phyloP scores from a whole-genome alignment of 164 flowering plant species.

The Brasenia schreberi region DNA sequence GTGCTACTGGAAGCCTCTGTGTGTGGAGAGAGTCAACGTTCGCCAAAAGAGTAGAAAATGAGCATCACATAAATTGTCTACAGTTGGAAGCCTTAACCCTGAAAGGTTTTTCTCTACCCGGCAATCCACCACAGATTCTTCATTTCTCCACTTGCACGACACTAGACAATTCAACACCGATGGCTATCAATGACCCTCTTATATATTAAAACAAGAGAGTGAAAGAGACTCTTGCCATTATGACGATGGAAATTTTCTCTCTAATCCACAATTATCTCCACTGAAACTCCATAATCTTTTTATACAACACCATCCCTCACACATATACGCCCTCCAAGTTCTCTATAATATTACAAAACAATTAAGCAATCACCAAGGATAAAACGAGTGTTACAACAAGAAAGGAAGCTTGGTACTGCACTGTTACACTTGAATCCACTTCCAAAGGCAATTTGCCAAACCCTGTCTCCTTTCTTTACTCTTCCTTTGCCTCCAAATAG shows the following conservation, averaged over 20 bases:
- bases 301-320: background rate
- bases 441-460: conserved; percentile 13
- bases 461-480: conserved; percentile 13
- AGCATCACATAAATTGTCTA: background rate
- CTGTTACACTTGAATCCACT: background rate
- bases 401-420: background rate
- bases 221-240: background rate
- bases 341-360: too few relatives aligned
- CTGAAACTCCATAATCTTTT: background rate
- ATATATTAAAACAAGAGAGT: background rate
- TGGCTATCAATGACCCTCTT: too few relatives aligned
- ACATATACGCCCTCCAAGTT: background rate
- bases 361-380: background rate
- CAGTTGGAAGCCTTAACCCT: background rate
- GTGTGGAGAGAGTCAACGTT: background rate
- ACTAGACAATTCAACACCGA: background rate
- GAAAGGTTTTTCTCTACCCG: background rate
- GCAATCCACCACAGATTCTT: background rate
- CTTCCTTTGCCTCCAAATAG: conserved; percentile 16
- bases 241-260: background rate
- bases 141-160: background rate
- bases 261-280: background rate
- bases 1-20: too few relatives aligned
- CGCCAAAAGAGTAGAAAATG: background rate
- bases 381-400: background rate